These are phyloP conservation scores for Leccinum rimulosum DNA, from an alignment of 768 basidiomycete species.

Conservation along the genomic window DNA sequence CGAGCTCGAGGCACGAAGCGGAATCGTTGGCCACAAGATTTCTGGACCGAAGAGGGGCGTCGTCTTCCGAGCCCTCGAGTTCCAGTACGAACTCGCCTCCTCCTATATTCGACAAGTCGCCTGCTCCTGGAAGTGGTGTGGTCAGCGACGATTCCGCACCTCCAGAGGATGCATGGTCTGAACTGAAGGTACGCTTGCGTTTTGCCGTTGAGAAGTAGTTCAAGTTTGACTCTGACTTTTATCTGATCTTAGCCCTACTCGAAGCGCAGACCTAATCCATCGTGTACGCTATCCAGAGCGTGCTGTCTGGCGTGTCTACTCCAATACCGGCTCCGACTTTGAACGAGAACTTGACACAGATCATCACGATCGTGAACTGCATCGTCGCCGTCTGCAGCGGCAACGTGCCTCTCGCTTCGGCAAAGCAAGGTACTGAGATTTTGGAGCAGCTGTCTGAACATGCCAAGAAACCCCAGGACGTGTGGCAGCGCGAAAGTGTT, in stretches of 20 bases:
- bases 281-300: constrained; percentile 92
- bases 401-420: constrained; percentile 72
- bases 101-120: constrained; percentile 61
- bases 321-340: constrained; percentile 80
- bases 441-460: constrained; percentile 82
- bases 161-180: constrained; percentile 78
- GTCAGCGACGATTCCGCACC: constrained; percentile 67
- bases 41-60: constrained; percentile 37
- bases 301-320: constrained; percentile 92
- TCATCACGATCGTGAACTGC: constrained; percentile 96
- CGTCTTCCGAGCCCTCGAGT: constrained; percentile 66
- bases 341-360: constrained; percentile 92
- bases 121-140: constrained; percentile 41
- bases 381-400: constrained; percentile 97
- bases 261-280: constrained; percentile 95
- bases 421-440: constrained; percentile 73
- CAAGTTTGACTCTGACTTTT: neutral
- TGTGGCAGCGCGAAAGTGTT: constrained; percentile 47
- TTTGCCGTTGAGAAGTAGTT: neutral
- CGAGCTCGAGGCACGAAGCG: constrained; percentile 34
- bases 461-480: constrained; percentile 87
- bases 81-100: constrained; percentile 76
- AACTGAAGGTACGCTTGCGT: constrained; percentile 59
- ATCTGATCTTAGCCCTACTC: constrained; percentile 69
- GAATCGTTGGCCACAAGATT: constrained; percentile 17